A percentile compares a stretch with the other conserved stretches of the same genome.
Conservation (phyloP, 2,329 filamentous ascomycete species). For the Dryadomyces sulphureus region DNA sequence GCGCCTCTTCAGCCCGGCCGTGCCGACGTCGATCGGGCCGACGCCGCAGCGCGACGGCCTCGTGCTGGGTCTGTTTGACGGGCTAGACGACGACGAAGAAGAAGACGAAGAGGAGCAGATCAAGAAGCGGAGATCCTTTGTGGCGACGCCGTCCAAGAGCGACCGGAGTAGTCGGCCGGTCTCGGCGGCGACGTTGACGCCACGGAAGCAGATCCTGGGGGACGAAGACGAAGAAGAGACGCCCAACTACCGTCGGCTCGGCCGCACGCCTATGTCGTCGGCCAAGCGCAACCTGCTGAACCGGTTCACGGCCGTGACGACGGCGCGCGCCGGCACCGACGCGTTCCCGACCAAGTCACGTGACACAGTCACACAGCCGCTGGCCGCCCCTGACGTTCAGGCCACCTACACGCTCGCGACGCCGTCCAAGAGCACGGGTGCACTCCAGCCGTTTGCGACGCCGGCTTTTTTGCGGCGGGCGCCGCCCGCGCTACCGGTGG, state of each 20-base stretch:
- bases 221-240: conserved; percentile 12
- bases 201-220: conserved; percentile 25
- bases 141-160: conserved; percentile 29
- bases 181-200: conserved; percentile 24
- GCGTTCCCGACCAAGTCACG: too few species aligned
- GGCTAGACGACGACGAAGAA: conserved; percentile 37
- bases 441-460: conserved; percentile 47
- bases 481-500: conserved; percentile 26
- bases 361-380: too few species aligned
- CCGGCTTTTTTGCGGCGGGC: conserved; percentile 53
- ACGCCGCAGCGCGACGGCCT: conserved; percentile 69
- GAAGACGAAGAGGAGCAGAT: too few species aligned
- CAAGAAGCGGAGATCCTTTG: neutral
- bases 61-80: conserved; percentile 64
- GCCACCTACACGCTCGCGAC: neutral
- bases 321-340: neutral
- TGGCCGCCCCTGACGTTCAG: too few species aligned
- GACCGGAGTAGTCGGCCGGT: conserved; percentile 17
- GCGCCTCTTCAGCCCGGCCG: conserved; percentile 43
- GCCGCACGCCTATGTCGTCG: conserved; percentile 36
- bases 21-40: conserved; percentile 52
- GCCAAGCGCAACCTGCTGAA: conserved; percentile 48
- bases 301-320: conserved; percentile 14
- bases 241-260: conserved; percentile 19
- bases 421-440: conserved; percentile 17